Percentiles rank a stretch among this genome's conserved stretches.
Conservation (phyloP, 257 asterid species). For the Sherardia arvensis region DNA sequence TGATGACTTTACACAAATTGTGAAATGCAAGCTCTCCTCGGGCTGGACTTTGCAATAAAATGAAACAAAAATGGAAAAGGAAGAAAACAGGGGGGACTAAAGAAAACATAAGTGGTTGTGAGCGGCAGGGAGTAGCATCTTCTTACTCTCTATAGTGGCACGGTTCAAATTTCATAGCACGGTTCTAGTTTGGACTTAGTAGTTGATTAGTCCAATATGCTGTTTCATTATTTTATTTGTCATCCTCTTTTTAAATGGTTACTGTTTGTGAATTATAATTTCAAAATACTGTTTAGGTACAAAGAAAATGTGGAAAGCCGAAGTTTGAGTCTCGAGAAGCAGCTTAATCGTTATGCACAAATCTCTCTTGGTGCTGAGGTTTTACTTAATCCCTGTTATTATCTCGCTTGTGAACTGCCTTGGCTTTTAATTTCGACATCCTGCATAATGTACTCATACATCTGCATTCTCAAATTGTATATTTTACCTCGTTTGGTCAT, state of each 20-base stretch:
- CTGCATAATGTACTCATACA: background rate
- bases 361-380: slow-evolving; percentile 85
- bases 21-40: background rate
- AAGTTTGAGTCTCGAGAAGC: slow-evolving; percentile 53
- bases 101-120: background rate
- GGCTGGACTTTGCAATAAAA: background rate
- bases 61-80: background rate
- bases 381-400: slow-evolving; percentile 8
- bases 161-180: background rate
- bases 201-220: background rate
- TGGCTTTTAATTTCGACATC: background rate
- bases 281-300: slow-evolving; percentile 47
- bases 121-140: background rate
- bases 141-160: background rate
- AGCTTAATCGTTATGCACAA: slow-evolving; percentile 75
- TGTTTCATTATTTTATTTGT: background rate
- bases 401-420: background rate
- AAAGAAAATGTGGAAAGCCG: slow-evolving; percentile 54
- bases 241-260: background rate
- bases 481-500: background rate
- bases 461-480: background rate
- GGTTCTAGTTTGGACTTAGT: background rate
- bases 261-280: slow-evolving; percentile 14
- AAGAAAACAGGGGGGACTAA: background rate
- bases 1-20: background rate